Percentiles rank a stretch among this genome's conserved stretches.
Evolutionary conservation across 2,329 filamentous ascomycete genomes (phyloP).

Genomic region (Chrysosporium queenslandicum): DNA sequence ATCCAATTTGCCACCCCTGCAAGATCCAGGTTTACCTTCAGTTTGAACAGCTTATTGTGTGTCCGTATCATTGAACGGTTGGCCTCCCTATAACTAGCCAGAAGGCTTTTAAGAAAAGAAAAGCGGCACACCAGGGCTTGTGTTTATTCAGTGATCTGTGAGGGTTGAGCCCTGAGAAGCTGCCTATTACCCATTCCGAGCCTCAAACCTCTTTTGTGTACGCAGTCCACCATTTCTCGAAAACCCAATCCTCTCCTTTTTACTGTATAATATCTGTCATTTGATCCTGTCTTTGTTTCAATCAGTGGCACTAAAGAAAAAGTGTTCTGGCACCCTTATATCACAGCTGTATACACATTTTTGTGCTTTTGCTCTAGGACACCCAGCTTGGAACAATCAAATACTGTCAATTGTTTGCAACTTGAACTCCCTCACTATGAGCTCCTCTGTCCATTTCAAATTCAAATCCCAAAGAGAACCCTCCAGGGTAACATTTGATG

Average conservation of each 20-base stretch:
- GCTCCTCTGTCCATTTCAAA: conserved; percentile 98
- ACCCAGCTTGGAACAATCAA: conserved; percentile 16
- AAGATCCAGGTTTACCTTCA: neutral
- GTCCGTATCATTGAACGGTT: neutral
- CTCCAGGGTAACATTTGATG: conserved; percentile 89
- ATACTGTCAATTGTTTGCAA: conserved; percentile 16
- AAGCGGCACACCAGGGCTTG: neutral
- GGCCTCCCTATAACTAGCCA: neutral
- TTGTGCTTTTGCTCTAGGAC: conserved; percentile 6
- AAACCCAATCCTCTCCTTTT: neutral
- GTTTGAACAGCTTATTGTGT: neutral
- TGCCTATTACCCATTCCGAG: neutral
- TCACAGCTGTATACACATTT: neutral
- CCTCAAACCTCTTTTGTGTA: neutral
- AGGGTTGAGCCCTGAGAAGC: neutral
- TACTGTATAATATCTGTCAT: neutral
- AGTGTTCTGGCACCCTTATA: neutral
- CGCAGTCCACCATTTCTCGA: neutral
- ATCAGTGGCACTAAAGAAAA: neutral
- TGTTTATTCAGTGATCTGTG: neutral
- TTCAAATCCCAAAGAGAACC: conserved; percentile 99
- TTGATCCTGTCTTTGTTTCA: neutral
- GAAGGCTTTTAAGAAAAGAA: neutral
- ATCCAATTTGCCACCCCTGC: neutral
- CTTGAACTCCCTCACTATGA: conserved; percentile 49